Evolutionary conservation across 2,329 filamentous ascomycete species (phyloP).

Genomic region (Paecilomyces formosus): DNA sequence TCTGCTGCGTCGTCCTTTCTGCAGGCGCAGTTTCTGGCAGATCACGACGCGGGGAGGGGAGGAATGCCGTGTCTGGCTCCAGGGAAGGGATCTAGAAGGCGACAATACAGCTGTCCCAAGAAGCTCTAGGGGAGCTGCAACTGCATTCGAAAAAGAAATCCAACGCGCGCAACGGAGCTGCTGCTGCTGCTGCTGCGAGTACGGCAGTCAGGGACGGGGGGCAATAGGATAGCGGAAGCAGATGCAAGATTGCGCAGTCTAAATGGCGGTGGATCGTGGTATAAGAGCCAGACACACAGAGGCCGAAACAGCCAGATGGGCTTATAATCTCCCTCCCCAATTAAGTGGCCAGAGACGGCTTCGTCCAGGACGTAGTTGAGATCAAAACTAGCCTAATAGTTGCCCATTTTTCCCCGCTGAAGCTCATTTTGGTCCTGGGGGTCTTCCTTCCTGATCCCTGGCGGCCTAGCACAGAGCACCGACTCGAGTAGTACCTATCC

Average conservation of each 20-base stretch:
- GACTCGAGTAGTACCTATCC: not conserved
- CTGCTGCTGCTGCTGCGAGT: not conserved
- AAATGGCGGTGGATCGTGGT: not conserved
- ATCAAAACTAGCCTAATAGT: not conserved
- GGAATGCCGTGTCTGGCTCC: not conserved
- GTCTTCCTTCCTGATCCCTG: not conserved
- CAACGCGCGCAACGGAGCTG: not conserved
- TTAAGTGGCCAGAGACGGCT: not conserved
- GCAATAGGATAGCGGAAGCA: not conserved
- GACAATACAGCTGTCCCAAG: not conserved
- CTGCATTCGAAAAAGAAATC: not conserved
- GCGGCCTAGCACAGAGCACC: not conserved
- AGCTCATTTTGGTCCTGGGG: not conserved
- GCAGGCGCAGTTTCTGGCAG: not conserved
- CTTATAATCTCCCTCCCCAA: not conserved
- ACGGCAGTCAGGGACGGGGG: not conserved
- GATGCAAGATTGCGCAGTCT: not conserved
- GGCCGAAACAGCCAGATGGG: not conserved
- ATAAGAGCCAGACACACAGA: not conserved
- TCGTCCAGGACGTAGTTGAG: not conserved
- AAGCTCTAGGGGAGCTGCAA: not conserved
- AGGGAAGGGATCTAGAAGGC: not conserved
- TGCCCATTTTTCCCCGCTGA: not conserved
- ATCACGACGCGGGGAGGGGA: not conserved
- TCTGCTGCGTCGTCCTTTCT: not conserved